These are phyloP conservation scores for Rickenella mellea DNA, from an alignment of 768 basidiomycete genomes.

Conservation along the genomic window DNA sequence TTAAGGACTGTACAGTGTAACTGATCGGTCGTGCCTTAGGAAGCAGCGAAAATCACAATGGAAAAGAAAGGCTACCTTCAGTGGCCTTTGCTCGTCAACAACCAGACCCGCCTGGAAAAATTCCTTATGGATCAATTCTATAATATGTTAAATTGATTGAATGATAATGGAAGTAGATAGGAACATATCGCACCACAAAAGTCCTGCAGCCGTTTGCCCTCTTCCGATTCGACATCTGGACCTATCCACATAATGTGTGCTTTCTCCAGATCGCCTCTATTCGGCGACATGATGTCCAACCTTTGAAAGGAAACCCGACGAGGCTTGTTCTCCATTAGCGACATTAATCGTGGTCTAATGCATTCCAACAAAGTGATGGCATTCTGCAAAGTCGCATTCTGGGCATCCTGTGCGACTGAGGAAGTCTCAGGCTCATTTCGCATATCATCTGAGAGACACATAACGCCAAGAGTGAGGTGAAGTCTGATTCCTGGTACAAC, in stretches of 20 bases:
- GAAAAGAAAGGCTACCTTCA: slow-evolving; percentile 25
- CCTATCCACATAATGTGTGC: slow-evolving; percentile 53
- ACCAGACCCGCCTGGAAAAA: slow-evolving; percentile 23
- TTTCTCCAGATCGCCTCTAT: slow-evolving; percentile 22
- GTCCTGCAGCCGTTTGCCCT: slow-evolving; percentile 18
- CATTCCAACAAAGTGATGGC: slow-evolving; percentile 17
- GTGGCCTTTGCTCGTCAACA: slow-evolving; percentile 20
- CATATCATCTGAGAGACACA: slow-evolving; percentile 38
- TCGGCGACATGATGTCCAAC: slow-evolving; percentile 41
- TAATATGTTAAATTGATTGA: not conserved
- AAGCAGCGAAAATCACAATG: not conserved
- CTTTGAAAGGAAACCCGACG: slow-evolving; percentile 33
- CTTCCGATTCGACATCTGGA: slow-evolving; percentile 26
- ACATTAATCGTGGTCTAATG: slow-evolving; percentile 14
- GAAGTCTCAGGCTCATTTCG: too few species aligned
- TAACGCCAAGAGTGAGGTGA: slow-evolving; percentile 69
- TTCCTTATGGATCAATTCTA: slow-evolving; percentile 20
- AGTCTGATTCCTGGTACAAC: slow-evolving; percentile 49
- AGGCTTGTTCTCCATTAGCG: slow-evolving; percentile 28
- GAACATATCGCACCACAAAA: slow-evolving; percentile 24
- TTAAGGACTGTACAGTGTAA: slow-evolving; percentile 29
- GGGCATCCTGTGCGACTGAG: slow-evolving; percentile 16
- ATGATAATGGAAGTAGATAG: not conserved
- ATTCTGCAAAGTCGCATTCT: slow-evolving; percentile 9
- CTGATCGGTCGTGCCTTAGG: slow-evolving; percentile 9